A percentile compares a stretch with the other conserved stretches of the same genome.
Conservation (phyloP, 2,329 filamentous ascomycete species). For the Scopulariopsis brevicaulis region DNA sequence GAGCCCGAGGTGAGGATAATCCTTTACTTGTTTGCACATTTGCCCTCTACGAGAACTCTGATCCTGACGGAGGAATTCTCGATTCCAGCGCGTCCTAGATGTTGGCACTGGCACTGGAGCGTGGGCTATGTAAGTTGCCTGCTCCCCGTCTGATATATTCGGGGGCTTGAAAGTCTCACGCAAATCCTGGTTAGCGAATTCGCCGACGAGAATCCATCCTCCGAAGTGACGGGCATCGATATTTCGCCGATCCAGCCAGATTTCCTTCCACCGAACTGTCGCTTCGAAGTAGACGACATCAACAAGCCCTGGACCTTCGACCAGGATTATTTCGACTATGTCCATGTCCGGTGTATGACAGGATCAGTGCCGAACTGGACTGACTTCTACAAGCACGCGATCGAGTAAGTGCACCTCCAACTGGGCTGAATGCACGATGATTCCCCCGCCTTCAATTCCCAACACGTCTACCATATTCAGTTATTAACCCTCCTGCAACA, state of each 20-base stretch:
- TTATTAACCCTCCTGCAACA: conserved; percentile 6
- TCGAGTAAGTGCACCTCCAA: conserved; percentile 19
- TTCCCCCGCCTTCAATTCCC: too few relatives aligned
- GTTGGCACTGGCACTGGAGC: conserved; percentile 24
- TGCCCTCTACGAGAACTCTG: background rate
- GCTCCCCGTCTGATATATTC: background rate
- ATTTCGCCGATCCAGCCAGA: conserved; percentile 46
- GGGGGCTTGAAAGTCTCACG: background rate
- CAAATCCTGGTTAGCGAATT: conserved; percentile 8
- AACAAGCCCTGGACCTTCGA: conserved; percentile 36
- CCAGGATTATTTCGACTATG: conserved; percentile 39
- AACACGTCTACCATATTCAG: too few relatives aligned
- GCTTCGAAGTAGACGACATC: conserved; percentile 54
- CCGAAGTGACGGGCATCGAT: conserved; percentile 39
- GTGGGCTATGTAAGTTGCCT: conserved; percentile 19
- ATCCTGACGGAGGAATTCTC: background rate
- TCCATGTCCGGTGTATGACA: conserved; percentile 43
- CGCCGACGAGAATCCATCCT: conserved; percentile 29
- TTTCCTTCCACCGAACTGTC: conserved; percentile 48
- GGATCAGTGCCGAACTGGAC: conserved; percentile 43
- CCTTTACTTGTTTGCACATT: background rate
- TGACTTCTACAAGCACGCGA: conserved; percentile 32
- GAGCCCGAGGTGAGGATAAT: conserved; percentile 13
- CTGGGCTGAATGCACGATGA: background rate
- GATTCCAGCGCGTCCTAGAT: conserved; percentile 17